Percentiles rank a stretch among this genome's conserved stretches.
Evolutionary conservation across 352 stramenopile genomes (phyloP).

Genomic region (Phytophthora ramorum): DNA sequence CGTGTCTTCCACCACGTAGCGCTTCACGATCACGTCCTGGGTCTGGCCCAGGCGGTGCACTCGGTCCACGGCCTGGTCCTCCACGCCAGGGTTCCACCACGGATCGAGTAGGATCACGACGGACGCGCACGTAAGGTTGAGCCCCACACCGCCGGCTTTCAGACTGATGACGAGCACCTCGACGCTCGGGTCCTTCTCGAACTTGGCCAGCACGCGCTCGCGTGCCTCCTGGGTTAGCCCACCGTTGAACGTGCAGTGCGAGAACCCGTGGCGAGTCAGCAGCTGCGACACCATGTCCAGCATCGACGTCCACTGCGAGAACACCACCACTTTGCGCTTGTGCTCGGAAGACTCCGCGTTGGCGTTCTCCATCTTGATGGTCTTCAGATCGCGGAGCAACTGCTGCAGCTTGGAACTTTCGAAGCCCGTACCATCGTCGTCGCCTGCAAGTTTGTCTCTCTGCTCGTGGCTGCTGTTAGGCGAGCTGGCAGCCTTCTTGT

Average conservation of each 20-base stretch:
- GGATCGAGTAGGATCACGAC: conserved; percentile 92
- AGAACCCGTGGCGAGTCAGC: conserved; percentile 57
- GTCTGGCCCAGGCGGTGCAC: conserved; percentile 91
- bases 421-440: conserved; percentile 44
- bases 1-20: conserved; percentile 89
- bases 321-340: conserved; percentile 88
- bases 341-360: conserved; percentile 21
- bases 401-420: conserved; percentile 77
- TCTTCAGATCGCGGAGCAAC: conserved; percentile 67
- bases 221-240: conserved; percentile 71
- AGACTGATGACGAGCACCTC: conserved; percentile 90
- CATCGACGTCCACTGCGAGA: conserved; percentile 92
- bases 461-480: background rate
- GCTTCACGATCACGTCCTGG: conserved; percentile 87
- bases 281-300: conserved; percentile 81
- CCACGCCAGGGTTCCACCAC: conserved; percentile 95
- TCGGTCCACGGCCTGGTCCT: conserved; percentile 95
- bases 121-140: conserved; percentile 92
- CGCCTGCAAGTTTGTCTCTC: background rate
- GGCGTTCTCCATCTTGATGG: conserved; percentile 63
- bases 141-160: conserved; percentile 88
- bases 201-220: conserved; percentile 72
- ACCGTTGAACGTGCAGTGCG: conserved; percentile 78
- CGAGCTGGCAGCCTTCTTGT: background rate
- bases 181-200: conserved; percentile 57